A percentile compares a stretch with the other conserved stretches of the same genome.
These are phyloP conservation scores for Colletotrichum sp. DNA, from an alignment of 2,329 filamentous ascomycete genomes.

Conservation along the genomic window DNA sequence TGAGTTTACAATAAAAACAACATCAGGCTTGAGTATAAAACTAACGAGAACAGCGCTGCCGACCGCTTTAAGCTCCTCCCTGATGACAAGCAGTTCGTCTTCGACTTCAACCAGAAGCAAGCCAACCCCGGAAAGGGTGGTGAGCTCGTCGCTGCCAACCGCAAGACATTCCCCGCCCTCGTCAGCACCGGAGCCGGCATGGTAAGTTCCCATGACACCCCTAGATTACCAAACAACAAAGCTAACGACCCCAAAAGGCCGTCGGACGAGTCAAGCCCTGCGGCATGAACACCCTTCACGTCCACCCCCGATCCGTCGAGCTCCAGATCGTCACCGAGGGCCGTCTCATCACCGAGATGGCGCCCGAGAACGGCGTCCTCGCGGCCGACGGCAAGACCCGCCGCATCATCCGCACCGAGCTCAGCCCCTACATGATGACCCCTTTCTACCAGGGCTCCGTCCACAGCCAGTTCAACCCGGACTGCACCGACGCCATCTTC, in stretches of 20 bases:
- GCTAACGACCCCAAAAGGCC: constrained; percentile 27
- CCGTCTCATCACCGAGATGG: constrained; percentile 55
- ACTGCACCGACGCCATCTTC: constrained; percentile 55
- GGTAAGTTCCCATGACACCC: background rate
- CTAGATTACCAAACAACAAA: background rate
- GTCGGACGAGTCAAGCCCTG: constrained; percentile 57
- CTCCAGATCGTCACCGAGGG: constrained; percentile 57
- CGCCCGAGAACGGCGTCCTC: constrained; percentile 56
- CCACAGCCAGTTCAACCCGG: constrained; percentile 63
- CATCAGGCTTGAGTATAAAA: background rate
- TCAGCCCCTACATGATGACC: constrained; percentile 53
- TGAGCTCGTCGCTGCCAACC: constrained; percentile 56
- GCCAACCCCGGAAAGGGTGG: constrained; percentile 44
- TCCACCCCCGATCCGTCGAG: constrained; percentile 59
- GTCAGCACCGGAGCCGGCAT: constrained; percentile 56
- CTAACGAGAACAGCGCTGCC: constrained; percentile 36
- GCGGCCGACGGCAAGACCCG: constrained; percentile 36
- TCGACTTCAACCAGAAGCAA: constrained; percentile 48
- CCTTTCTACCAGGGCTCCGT: constrained; percentile 60
- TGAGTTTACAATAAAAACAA: constrained; percentile 25
- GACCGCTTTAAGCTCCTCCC: constrained; percentile 49
- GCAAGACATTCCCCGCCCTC: constrained; percentile 62
- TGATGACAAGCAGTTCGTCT: constrained; percentile 51
- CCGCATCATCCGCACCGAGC: constrained; percentile 35
- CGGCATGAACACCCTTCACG: constrained; percentile 63